Evolutionary conservation across 352 stramenopile genomes (phyloP).

Genomic region (Globisporangium canariense): DNA sequence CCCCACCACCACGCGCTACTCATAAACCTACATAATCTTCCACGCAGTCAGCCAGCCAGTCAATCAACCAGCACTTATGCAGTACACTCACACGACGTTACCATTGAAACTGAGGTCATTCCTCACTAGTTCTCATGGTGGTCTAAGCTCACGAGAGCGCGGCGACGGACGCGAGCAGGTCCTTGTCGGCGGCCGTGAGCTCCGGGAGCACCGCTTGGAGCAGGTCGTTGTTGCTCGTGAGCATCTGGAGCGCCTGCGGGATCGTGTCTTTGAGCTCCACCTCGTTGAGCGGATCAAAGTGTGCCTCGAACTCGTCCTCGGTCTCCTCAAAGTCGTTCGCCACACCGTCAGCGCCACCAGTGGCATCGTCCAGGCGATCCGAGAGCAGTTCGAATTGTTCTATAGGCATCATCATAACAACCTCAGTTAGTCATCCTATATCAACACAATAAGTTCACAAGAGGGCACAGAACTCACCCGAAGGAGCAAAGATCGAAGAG

Average conservation of each 20-base stretch:
- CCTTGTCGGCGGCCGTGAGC: conserved; percentile 65
- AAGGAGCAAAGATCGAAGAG: conserved; percentile 57
- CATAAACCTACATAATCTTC: too few species aligned
- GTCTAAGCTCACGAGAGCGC: conserved; percentile 36
- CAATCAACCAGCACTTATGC: too few species aligned
- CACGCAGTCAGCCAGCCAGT: too few species aligned
- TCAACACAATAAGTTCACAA: neutral
- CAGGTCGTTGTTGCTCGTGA: conserved; percentile 46
- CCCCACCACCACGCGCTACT: too few species aligned
- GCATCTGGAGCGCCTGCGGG: conserved; percentile 47
- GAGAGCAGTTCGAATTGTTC: conserved; percentile 71
- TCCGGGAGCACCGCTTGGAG: conserved; percentile 66
- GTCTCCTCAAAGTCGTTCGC: conserved; percentile 45
- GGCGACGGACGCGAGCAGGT: conserved; percentile 49
- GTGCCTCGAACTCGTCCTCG: conserved; percentile 76
- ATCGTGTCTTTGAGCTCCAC: conserved; percentile 72
- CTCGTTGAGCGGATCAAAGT: conserved; percentile 79
- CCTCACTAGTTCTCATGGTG: conserved; percentile 10
- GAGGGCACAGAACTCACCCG: conserved; percentile 30
- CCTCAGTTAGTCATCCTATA: neutral
- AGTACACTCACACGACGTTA: neutral
- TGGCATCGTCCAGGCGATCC: conserved; percentile 45
- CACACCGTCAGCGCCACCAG: conserved; percentile 26
- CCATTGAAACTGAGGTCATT: neutral
- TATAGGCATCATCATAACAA: conserved; percentile 22